These are phyloP conservation scores for Camellia sinensis DNA, from an alignment of 148 eudicot genomes.

Conservation along the genomic window DNA sequence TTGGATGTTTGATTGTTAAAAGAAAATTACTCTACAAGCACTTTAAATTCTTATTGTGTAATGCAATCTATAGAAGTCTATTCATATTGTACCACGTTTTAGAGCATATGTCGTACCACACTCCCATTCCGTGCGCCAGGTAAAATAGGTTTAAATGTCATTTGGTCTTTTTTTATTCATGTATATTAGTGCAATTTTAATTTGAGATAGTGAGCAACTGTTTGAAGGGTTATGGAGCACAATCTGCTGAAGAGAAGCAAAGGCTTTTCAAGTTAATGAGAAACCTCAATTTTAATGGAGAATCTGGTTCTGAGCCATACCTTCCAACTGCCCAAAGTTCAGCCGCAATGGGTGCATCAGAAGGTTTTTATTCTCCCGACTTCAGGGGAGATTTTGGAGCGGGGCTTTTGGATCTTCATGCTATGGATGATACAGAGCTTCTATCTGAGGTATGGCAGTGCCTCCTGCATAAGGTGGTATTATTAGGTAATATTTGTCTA, in stretches of 20 bases:
- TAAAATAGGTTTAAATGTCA: neutral
- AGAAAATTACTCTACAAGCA: too few species aligned
- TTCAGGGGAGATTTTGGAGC: constrained; percentile 99
- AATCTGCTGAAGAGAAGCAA: constrained; percentile 96
- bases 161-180: neutral
- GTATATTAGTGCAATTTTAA: neutral
- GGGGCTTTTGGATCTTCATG: constrained; percentile 93
- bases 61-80: too few species aligned
- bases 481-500: neutral
- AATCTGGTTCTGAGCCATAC: constrained; percentile 83
- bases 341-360: constrained; percentile 47
- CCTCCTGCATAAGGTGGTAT: neutral
- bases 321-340: constrained; percentile 71
- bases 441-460: constrained; percentile 65
- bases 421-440: constrained; percentile 99
- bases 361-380: constrained; percentile 73
- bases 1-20: too few species aligned
- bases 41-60: too few species aligned
- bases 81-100: too few species aligned
- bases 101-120: too few species aligned
- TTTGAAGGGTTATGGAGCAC: constrained; percentile 94
- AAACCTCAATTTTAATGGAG: constrained; percentile 88
- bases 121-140: too few species aligned
- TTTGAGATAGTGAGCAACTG: constrained; percentile 12
- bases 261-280: constrained; percentile 91